These are phyloP conservation scores for Dalbergia oliveri DNA, from an alignment of 306 rosid species.

Conservation along the genomic window DNA sequence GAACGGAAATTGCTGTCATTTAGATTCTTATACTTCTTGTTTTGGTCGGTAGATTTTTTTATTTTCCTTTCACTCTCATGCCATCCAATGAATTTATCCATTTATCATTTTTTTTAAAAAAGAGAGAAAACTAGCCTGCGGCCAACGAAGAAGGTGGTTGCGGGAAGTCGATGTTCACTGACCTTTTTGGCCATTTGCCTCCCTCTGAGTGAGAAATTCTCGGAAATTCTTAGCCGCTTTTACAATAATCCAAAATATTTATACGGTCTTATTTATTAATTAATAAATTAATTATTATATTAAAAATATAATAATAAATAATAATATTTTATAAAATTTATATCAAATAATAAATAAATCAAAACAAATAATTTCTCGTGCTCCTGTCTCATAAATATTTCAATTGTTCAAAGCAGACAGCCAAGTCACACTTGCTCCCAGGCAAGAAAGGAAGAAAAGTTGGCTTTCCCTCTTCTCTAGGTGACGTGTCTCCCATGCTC, in stretches of 20 bases:
- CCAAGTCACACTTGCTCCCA: not conserved
- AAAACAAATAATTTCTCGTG: too few species aligned
- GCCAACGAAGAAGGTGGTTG: not conserved
- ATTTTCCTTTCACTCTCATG: not conserved
- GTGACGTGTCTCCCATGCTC: conserved; percentile 57
- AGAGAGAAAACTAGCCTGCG: not conserved
- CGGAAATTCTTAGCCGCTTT: too few species aligned
- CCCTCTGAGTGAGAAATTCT: too few species aligned
- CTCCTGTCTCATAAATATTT: too few species aligned
- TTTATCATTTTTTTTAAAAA: too few species aligned
- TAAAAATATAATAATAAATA: too few species aligned
- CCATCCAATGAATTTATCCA: too few species aligned
- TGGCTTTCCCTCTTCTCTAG: conserved; percentile 30
- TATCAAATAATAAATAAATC: too few species aligned
- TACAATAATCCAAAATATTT: too few species aligned
- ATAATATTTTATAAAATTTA: too few species aligned
- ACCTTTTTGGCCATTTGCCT: conserved; percentile 25
- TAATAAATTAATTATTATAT: too few species aligned
- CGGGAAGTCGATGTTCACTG: conserved; percentile 5
- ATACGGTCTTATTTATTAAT: too few species aligned
- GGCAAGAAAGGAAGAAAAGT: conserved; percentile 14
- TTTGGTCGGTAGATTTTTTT: not conserved
- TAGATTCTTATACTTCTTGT: not conserved
- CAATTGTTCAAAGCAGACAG: not conserved
- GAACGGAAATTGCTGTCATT: not conserved